Percentiles rank a stretch among this genome's conserved stretches.
phyloP scores from a whole-genome alignment of 306 rosid species.

The Parietaria judaica region DNA sequence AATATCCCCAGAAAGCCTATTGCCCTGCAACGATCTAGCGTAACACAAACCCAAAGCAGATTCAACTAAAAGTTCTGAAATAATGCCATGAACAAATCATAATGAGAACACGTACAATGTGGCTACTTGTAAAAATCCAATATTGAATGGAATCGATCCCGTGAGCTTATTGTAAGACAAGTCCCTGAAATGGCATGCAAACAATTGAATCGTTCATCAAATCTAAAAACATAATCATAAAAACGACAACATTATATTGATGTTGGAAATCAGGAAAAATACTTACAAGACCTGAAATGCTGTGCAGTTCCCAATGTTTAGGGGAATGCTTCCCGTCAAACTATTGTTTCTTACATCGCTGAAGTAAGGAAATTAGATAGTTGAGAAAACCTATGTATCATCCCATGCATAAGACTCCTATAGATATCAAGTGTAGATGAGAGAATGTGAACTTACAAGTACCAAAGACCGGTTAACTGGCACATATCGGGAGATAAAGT shows the following conservation, averaged over 20 bases:
- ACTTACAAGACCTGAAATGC: conserved; percentile 98
- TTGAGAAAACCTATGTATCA: neutral
- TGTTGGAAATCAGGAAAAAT: conserved; percentile 24
- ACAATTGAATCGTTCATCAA: neutral
- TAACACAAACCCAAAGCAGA: conserved; percentile 16
- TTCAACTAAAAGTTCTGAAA: neutral
- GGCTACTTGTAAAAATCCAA: conserved; percentile 86
- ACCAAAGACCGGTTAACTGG: conserved; percentile 93
- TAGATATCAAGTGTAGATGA: neutral
- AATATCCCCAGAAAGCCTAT: conserved; percentile 70
- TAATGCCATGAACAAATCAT: neutral
- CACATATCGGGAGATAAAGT: conserved; percentile 90
- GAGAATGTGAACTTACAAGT: conserved; percentile 60
- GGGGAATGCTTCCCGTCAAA: conserved; percentile 82
- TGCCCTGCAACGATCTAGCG: conserved; percentile 84
- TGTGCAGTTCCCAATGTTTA: conserved; percentile 80
- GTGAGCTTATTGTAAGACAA: conserved; percentile 69
- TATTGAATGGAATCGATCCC: conserved; percentile 81
- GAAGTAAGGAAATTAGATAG: neutral
- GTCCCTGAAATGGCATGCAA: conserved; percentile 40
- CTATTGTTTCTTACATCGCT: conserved; percentile 97
- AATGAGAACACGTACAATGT: conserved; percentile 48
- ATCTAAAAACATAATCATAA: neutral
- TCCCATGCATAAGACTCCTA: no score
- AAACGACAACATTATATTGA: neutral